Evolutionary conservation across 202 grass and related monocot species (phyloP).

Genomic region (Eragrostis tef): DNA sequence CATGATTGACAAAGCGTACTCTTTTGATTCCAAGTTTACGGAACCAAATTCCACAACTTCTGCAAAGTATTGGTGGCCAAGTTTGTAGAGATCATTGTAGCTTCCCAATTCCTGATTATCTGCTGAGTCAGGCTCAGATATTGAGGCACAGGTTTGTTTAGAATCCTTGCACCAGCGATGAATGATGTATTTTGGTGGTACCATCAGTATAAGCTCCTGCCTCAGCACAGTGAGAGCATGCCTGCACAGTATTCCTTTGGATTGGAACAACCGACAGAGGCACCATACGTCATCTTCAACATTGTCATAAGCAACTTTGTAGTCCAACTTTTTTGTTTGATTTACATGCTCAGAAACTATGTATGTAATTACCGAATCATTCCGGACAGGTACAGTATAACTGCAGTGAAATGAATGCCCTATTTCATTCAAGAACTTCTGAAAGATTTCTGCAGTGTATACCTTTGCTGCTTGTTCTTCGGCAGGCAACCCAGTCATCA

Average conservation of each 20-base stretch:
- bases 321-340: constrained; percentile 66
- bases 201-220: constrained; percentile 65
- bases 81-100: constrained; percentile 80
- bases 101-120: constrained; percentile 58
- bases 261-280: constrained; percentile 81
- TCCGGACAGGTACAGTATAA: constrained; percentile 61
- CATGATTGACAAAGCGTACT: constrained; percentile 73
- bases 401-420: constrained; percentile 67
- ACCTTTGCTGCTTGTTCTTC: constrained; percentile 75
- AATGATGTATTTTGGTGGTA: constrained; percentile 86
- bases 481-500: constrained; percentile 57
- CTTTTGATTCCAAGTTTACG: constrained; percentile 64
- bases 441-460: constrained; percentile 72
- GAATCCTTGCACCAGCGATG: constrained; percentile 85
- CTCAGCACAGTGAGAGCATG: constrained; percentile 78
- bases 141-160: constrained; percentile 63
- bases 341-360: constrained; percentile 69
- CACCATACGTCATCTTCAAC: constrained; percentile 78
- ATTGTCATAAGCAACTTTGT: constrained; percentile 76
- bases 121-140: constrained; percentile 39
- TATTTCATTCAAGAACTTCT: constrained; percentile 73
- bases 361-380: constrained; percentile 60
- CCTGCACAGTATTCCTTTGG: constrained; percentile 83
- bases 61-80: constrained; percentile 65
- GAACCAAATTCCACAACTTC: constrained; percentile 81